Conservation (phyloP, 169 alveolate species). For the Eimeria brunetti region DNA sequence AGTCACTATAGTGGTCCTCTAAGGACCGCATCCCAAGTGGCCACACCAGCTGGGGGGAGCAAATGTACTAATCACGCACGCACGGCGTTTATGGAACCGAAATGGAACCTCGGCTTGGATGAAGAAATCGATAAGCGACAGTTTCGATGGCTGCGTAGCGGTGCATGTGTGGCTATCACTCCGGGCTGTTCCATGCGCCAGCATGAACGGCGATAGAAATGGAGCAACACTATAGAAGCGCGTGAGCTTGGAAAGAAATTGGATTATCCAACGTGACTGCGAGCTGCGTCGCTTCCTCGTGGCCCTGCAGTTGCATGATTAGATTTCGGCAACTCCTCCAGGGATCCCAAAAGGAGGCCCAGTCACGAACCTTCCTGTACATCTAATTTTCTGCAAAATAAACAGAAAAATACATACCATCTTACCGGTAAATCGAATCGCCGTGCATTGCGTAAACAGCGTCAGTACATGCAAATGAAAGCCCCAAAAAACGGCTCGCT, state of each 20-base stretch:
- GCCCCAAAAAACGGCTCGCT: not conserved
- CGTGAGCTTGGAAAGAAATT: not conserved
- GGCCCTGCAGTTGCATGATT: not conserved
- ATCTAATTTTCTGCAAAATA: not conserved
- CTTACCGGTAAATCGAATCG: not conserved
- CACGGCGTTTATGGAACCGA: not conserved
- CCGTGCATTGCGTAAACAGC: not conserved
- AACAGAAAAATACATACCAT: not conserved
- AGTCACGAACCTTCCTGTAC: not conserved
- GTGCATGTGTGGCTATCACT: too few species aligned
- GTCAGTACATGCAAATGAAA: not conserved
- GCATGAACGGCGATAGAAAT: not conserved
- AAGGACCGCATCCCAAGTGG: slow-evolving; percentile 38
- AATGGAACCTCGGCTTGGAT: not conserved
- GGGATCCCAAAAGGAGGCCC: not conserved
- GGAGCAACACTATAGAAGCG: not conserved
- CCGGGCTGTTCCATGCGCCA: not conserved
- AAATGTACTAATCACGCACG: not conserved
- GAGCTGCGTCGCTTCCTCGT: not conserved
- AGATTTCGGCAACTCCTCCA: not conserved
- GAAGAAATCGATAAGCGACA: not conserved
- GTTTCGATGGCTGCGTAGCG: not conserved
- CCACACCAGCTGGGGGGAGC: not conserved
- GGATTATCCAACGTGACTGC: not conserved
- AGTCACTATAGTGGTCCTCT: not conserved